Evolutionary conservation across 129 eudicot species (phyloP).

Genomic region (Mikania micrantha): DNA sequence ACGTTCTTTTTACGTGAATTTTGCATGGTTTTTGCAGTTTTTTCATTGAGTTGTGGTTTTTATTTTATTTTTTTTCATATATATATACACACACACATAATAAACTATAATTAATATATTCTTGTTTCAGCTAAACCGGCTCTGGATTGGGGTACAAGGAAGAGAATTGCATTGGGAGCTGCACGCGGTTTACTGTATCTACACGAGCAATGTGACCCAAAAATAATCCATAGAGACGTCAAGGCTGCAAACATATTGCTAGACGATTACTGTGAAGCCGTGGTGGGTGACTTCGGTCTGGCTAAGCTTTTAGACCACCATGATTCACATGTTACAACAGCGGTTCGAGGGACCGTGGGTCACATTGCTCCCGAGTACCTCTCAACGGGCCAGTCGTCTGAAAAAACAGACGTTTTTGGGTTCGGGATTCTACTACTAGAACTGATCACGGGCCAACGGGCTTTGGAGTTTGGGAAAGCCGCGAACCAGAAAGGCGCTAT

Average conservation of each 20-base stretch:
- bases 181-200: conserved; percentile 81
- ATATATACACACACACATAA: too few relatives aligned
- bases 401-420: conserved; percentile 95
- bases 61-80: too few relatives aligned
- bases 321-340: conserved; percentile 92
- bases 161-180: conserved; percentile 82
- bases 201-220: conserved; percentile 97
- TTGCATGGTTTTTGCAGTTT: too few relatives aligned
- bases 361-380: conserved; percentile 97
- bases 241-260: conserved; percentile 94
- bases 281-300: conserved; percentile 95
- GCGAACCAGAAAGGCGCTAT: not conserved
- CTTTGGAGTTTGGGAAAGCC: conserved; percentile 4
- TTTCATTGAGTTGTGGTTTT: too few relatives aligned
- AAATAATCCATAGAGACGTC: conserved; percentile 94
- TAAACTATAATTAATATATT: too few relatives aligned
- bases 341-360: conserved; percentile 94
- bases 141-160: conserved; percentile 86
- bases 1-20: too few relatives aligned
- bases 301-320: conserved; percentile 94
- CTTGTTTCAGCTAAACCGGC: conserved; percentile 71
- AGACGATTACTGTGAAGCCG: conserved; percentile 89
- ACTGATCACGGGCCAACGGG: conserved; percentile 2
- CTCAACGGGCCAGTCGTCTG: conserved; percentile 95
- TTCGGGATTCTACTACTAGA: conserved; percentile 40